Percentiles rank a stretch among this genome's conserved stretches.
Evolutionary conservation across 345 rosid genomes (phyloP).

Genomic region (Rhodamnia argentea): DNA sequence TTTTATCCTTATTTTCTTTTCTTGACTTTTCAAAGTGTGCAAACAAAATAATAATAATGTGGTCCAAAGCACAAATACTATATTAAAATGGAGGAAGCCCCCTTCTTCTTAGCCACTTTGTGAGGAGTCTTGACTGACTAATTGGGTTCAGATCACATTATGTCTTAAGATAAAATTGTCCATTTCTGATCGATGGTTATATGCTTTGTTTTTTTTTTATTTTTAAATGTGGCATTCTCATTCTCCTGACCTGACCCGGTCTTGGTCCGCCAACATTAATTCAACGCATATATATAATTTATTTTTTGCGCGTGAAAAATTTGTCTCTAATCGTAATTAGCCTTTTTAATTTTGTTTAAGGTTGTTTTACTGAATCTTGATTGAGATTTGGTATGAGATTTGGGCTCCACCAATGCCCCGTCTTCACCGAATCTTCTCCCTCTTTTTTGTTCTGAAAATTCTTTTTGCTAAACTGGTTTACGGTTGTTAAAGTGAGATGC

Average conservation of each 20-base stretch:
- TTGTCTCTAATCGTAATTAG: background rate
- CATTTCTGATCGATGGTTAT: background rate
- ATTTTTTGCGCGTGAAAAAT: background rate
- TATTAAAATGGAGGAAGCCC: background rate
- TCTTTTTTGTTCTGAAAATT: no score
- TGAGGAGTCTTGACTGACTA: background rate
- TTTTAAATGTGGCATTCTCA: background rate
- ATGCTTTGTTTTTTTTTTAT: background rate
- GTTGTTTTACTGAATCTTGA: background rate
- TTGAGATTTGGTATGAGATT: no score
- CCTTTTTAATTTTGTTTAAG: background rate
- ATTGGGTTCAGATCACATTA: background rate
- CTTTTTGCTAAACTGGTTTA: no score
- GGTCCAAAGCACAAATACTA: background rate
- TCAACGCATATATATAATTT: background rate
- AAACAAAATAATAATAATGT: background rate
- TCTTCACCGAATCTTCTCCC: no score
- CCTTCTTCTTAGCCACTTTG: background rate
- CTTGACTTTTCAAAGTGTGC: background rate
- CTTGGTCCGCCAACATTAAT: background rate
- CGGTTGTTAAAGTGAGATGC: no score
- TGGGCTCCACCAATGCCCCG: no score
- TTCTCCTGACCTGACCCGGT: background rate
- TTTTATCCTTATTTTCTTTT: background rate
- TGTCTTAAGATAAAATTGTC: background rate